Percentiles rank a stretch among this genome's conserved stretches.
Evolutionary conservation across 371 early-diverging fungal genomes (phyloP).

Genomic region (Mortierella sp.): DNA sequence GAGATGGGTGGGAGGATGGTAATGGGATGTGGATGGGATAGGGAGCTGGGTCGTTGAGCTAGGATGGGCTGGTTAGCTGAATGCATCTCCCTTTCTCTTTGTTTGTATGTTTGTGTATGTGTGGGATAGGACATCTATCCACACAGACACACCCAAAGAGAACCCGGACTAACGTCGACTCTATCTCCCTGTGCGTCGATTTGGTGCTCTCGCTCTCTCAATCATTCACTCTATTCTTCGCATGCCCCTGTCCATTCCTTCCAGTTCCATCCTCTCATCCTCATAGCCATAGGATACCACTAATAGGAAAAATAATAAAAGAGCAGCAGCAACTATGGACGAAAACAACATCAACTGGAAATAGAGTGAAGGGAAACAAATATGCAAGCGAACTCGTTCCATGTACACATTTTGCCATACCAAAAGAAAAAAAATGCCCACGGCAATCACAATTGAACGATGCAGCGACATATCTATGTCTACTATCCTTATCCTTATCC

Average conservation of each 20-base stretch:
- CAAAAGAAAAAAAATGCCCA: neutral
- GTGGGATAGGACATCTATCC: neutral
- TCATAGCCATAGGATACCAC: neutral
- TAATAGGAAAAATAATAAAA: neutral
- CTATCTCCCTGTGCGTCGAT: conserved; percentile 5
- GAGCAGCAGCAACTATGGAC: neutral
- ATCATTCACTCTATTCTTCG: neutral
- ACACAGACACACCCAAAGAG: neutral
- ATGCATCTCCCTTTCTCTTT: neutral
- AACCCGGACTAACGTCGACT: neutral
- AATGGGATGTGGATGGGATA: neutral
- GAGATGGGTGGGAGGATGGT: neutral
- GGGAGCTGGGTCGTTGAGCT: too few relatives aligned
- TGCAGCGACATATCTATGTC: neutral
- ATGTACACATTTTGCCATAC: neutral
- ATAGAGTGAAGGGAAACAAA: neutral
- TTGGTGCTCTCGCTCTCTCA: neutral
- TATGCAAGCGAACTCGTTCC: neutral
- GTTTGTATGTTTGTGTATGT: neutral
- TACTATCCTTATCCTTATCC: neutral
- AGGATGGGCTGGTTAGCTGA: neutral
- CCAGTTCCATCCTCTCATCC: neutral
- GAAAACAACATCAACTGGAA: neutral
- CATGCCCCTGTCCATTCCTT: conserved; percentile 1
- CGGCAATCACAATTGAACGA: neutral